Conservation (phyloP, 148 eudicot genomes). For the Polygonum maritimum region DNA sequence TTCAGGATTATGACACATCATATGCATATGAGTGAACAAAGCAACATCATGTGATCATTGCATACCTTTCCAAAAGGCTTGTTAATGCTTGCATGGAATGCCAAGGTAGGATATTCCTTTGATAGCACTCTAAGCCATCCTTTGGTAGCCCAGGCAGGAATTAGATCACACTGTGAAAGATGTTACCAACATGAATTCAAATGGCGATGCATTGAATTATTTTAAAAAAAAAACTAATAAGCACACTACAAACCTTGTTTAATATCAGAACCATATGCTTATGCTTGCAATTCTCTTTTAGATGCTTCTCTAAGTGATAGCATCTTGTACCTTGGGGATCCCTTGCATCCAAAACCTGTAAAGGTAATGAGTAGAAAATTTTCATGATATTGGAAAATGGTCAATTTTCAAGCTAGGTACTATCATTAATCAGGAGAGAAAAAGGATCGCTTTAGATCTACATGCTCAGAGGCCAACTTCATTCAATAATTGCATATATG, state of each 20-base stretch:
- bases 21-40: not conserved
- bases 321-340: conserved; percentile 97
- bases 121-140: conserved; percentile 83
- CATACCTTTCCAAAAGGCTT: conserved; percentile 95
- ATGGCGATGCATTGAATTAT: not conserved
- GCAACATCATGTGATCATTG: not conserved
- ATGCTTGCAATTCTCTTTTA: conserved; percentile 77
- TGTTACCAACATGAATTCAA: not conserved
- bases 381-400: not conserved
- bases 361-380: not conserved
- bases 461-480: not conserved
- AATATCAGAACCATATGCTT: conserved; percentile 79
- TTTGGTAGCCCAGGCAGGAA: conserved; percentile 97
- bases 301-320: conserved; percentile 84
- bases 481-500: not conserved
- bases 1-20: too few species aligned
- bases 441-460: not conserved
- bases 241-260: conserved; percentile 54
- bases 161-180: conserved; percentile 73
- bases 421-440: not conserved
- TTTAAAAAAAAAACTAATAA: not conserved
- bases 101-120: conserved; percentile 78
- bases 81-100: conserved; percentile 84
- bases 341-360: conserved; percentile 90
- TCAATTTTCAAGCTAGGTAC: not conserved